phyloP scores from a whole-genome alignment of 1,284 basidiomycete genomes.

The Blastosporella zonata region DNA sequence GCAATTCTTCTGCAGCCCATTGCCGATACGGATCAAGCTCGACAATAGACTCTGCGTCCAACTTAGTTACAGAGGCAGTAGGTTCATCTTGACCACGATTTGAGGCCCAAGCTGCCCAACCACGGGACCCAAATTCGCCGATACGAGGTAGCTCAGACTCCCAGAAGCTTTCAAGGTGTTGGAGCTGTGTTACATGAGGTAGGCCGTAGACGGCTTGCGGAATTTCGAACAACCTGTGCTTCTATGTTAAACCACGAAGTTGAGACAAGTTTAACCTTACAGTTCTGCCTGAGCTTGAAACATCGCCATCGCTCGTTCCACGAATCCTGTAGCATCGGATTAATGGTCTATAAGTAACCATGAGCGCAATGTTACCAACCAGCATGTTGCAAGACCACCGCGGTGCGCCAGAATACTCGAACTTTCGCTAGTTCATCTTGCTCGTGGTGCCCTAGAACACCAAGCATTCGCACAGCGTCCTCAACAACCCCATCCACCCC shows the following conservation, averaged over 20 bases:
- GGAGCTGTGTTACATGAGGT: slow-evolving; percentile 46
- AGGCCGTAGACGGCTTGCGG: slow-evolving; percentile 41
- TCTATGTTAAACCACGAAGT: slow-evolving; percentile 12
- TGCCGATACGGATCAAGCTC: slow-evolving; percentile 62
- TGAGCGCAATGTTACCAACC: slow-evolving; percentile 67
- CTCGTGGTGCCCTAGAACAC: slow-evolving; percentile 34
- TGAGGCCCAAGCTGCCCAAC: slow-evolving; percentile 61
- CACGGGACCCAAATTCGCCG: slow-evolving; percentile 57
- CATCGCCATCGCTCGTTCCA: slow-evolving; percentile 66
- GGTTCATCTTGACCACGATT: slow-evolving; percentile 30
- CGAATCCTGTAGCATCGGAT: slow-evolving; percentile 40
- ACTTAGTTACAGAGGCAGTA: slow-evolving; percentile 10
- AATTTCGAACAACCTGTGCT: slow-evolving; percentile 49
- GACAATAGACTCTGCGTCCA: slow-evolving; percentile 11
- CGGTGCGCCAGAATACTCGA: slow-evolving; percentile 68
- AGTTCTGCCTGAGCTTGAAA: slow-evolving; percentile 78
- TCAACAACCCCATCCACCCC: slow-evolving; percentile 52
- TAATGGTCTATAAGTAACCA: slow-evolving; percentile 2
- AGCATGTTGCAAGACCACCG: slow-evolving; percentile 69
- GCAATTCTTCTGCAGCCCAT: slow-evolving; percentile 67
- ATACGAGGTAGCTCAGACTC: slow-evolving; percentile 66
- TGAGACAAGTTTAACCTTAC: slow-evolving; percentile 38
- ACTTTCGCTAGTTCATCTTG: slow-evolving; percentile 54
- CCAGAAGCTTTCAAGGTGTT: slow-evolving; percentile 72
- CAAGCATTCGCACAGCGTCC: slow-evolving; percentile 44